Evolutionary conservation across 306 rosid species (phyloP).

Genomic region (Lotus japonicus): DNA sequence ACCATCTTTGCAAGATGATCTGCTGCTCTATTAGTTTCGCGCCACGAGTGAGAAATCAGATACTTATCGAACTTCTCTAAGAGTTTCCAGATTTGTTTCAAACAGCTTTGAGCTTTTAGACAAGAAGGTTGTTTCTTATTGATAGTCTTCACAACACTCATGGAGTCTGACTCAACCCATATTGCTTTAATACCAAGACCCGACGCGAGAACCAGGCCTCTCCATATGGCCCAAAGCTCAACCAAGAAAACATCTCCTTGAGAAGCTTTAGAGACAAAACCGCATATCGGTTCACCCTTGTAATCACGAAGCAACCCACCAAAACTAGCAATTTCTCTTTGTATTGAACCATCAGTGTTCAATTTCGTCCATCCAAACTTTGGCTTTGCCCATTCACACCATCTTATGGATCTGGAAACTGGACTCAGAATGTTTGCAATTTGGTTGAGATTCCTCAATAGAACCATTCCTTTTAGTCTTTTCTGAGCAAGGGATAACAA

Average conservation of each 20-base stretch:
- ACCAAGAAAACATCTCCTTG: slow-evolving; percentile 37
- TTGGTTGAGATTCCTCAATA: slow-evolving; percentile 42
- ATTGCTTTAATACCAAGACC: slow-evolving; percentile 36
- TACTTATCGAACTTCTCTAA: slow-evolving; percentile 32
- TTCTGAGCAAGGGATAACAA: slow-evolving; percentile 12
- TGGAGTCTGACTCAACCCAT: slow-evolving; percentile 48
- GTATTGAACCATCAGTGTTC: slow-evolving; percentile 58
- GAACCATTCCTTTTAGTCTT: slow-evolving; percentile 34
- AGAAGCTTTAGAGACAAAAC: slow-evolving; percentile 49
- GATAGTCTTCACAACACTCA: slow-evolving; percentile 45
- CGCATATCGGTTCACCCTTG: slow-evolving; percentile 44
- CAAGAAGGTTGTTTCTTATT: slow-evolving; percentile 25
- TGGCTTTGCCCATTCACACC: slow-evolving; percentile 53
- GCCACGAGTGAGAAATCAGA: slow-evolving; percentile 56
- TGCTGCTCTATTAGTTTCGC: slow-evolving; percentile 63
- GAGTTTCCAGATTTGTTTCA: slow-evolving; percentile 39
- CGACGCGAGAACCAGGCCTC: slow-evolving; percentile 41
- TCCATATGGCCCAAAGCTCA: slow-evolving; percentile 43
- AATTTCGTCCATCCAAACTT: slow-evolving; percentile 51
- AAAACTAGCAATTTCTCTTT: slow-evolving; percentile 30
- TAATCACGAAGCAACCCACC: slow-evolving; percentile 54
- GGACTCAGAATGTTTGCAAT: slow-evolving; percentile 35
- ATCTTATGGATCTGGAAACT: slow-evolving; percentile 29
- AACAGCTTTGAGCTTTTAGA: slow-evolving; percentile 29
- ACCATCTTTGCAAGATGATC: slow-evolving; percentile 65